These are phyloP conservation scores for Phaeosphaeria sp. DNA, from an alignment of 2,329 filamentous ascomycete species.

Conservation along the genomic window DNA sequence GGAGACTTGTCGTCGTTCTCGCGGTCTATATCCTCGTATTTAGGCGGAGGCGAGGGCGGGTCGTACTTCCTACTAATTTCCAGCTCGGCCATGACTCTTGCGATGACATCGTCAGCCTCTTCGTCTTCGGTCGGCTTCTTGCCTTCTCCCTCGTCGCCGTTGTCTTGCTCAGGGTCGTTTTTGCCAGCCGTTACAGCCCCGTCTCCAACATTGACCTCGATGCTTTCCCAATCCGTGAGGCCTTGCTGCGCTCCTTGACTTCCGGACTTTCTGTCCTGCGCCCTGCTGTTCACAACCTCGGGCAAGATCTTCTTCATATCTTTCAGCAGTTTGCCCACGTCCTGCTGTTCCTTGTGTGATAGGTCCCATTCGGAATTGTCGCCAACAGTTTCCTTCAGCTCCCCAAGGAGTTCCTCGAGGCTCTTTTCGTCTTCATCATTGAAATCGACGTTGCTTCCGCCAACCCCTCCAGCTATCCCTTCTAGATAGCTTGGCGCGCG, in stretches of 20 bases:
- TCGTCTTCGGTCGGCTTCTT: conserved; percentile 42
- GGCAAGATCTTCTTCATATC: conserved; percentile 52
- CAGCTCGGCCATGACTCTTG: conserved; percentile 55
- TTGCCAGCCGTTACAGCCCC: conserved; percentile 26
- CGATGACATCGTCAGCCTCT: conserved; percentile 56
- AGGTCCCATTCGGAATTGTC: conserved; percentile 50
- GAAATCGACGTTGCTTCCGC: conserved; percentile 31
- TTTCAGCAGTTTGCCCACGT: conserved; percentile 50
- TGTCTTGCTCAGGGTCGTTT: conserved; percentile 24
- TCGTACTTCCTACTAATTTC: conserved; percentile 52
- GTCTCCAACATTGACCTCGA: conserved; percentile 39
- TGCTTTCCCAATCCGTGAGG: conserved; percentile 40
- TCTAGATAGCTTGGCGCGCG: conserved; percentile 45
- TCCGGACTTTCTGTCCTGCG: conserved; percentile 6
- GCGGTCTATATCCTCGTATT: conserved; percentile 16
- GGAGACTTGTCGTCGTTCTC: conserved; percentile 2
- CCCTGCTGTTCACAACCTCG: conserved; percentile 28
- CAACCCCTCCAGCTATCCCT: conserved; percentile 39
- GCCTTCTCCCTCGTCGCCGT: conserved; percentile 18
- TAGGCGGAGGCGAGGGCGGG: conserved; percentile 27
- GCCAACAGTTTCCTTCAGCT: conserved; percentile 43
- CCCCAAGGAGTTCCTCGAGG: conserved; percentile 55
- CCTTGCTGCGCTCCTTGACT: conserved; percentile 19
- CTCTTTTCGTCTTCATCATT: conserved; percentile 53
- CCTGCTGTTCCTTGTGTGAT: conserved; percentile 47